phyloP scores from a whole-genome alignment of 2,329 filamentous ascomycete genomes.

The Monilinia fructicola region DNA sequence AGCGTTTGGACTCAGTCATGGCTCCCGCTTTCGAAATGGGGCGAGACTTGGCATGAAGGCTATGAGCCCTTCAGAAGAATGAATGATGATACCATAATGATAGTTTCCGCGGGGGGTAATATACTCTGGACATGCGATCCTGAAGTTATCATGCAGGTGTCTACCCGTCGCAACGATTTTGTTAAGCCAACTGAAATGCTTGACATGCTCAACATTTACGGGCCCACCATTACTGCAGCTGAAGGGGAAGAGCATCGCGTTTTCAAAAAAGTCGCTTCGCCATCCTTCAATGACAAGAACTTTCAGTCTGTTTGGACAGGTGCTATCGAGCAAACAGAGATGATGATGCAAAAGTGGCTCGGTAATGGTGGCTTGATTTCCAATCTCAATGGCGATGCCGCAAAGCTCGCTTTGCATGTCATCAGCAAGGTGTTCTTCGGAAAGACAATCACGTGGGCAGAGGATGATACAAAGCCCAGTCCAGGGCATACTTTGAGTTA shows the following conservation, averaged over 20 bases:
- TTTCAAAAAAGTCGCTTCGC: slow-evolving; percentile 11
- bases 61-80: slow-evolving; percentile 6
- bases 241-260: slow-evolving; percentile 13
- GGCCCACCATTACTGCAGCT: slow-evolving; percentile 12
- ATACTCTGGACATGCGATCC: slow-evolving; percentile 18
- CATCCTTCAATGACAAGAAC: slow-evolving; percentile 14
- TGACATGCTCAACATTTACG: slow-evolving; percentile 8
- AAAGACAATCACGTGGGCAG: neutral
- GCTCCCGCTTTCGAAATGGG: neutral
- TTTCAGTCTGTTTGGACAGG: slow-evolving; percentile 4
- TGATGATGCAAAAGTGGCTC: slow-evolving; percentile 5
- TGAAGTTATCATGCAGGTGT: slow-evolving; percentile 16
- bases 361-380: neutral
- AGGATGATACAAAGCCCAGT: neutral
- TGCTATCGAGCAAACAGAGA: slow-evolving; percentile 6
- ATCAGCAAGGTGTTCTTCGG: slow-evolving; percentile 5
- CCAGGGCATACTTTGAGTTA: neutral
- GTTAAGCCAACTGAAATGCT: slow-evolving; percentile 15
- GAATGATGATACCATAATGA: slow-evolving; percentile 5
- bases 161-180: slow-evolving; percentile 1
- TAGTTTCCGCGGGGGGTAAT: neutral
- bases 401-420: slow-evolving; percentile 7
- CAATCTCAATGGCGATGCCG: neutral
- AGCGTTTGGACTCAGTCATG: slow-evolving; percentile 4
- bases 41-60: slow-evolving; percentile 12